Evolutionary conservation across 2,329 filamentous ascomycete species (phyloP).

Genomic region (Hirsutella thompsonii): DNA sequence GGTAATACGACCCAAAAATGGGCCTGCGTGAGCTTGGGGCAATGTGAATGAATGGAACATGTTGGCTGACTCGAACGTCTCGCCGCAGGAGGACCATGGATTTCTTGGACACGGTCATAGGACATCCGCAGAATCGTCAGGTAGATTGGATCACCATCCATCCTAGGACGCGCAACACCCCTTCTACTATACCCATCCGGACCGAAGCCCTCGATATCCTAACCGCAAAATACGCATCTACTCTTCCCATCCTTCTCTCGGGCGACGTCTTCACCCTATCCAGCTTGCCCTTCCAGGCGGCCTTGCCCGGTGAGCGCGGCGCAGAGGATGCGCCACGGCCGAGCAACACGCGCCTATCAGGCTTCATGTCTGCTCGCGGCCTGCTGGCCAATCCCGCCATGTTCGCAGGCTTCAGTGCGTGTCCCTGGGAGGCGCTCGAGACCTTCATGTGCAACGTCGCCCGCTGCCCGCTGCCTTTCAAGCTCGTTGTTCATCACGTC

Average conservation of each 20-base stretch:
- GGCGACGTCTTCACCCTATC: constrained; percentile 52
- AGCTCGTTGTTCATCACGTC: constrained; percentile 52
- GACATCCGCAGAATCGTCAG: constrained; percentile 33
- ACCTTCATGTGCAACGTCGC: constrained; percentile 47
- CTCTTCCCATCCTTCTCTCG: constrained; percentile 54
- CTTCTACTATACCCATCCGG: constrained; percentile 47
- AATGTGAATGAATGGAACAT: too few species aligned
- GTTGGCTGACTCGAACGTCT: too few species aligned
- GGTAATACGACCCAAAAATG: too few species aligned
- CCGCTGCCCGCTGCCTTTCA: constrained; percentile 45
- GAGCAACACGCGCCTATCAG: constrained; percentile 37
- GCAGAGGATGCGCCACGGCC: constrained; percentile 9
- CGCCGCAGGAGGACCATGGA: constrained; percentile 40
- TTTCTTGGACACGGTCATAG: constrained; percentile 50
- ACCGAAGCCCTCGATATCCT: constrained; percentile 46
- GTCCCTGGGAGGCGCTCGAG: constrained; percentile 51
- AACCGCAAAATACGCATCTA: constrained; percentile 34
- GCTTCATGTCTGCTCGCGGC: constrained; percentile 59
- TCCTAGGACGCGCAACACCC: constrained; percentile 48
- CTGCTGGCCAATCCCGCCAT: constrained; percentile 55
- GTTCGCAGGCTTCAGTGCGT: constrained; percentile 42
- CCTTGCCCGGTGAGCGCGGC: constrained; percentile 11
- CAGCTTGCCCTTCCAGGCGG: constrained; percentile 28
- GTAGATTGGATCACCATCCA: constrained; percentile 62
- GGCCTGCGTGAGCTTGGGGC: too few species aligned